Percentiles rank a stretch among this genome's conserved stretches.
Evolutionary conservation across 495 filamentous ascomycete species (phyloP).

Genomic region (Talaromyces trachyspermus): DNA sequence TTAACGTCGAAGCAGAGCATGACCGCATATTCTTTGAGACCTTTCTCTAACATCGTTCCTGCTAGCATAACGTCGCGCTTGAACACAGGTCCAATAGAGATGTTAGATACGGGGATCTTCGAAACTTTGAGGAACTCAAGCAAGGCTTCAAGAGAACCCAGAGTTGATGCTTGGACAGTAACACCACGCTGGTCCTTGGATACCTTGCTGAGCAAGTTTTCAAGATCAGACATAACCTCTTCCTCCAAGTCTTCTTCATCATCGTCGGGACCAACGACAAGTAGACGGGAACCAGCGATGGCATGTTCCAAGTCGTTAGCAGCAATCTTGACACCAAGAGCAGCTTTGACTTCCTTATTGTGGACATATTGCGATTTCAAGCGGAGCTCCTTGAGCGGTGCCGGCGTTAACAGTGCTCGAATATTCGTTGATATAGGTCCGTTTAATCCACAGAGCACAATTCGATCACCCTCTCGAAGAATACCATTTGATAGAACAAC

Average conservation of each 20-base stretch:
- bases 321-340: conserved; percentile 96
- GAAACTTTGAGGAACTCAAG: conserved; percentile 90
- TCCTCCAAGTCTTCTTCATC: conserved; percentile 95
- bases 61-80: conserved; percentile 98
- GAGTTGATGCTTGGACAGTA: conserved; percentile 92
- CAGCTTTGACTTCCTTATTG: conserved; percentile 98
- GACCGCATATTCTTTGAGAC: conserved; percentile 79
- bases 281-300: conserved; percentile 90
- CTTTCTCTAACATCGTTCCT: conserved; percentile 94
- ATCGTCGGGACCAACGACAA: conserved; percentile 90
- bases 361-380: conserved; percentile 94
- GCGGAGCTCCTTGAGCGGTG: conserved; percentile 87
- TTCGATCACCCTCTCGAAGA: conserved; percentile 85
- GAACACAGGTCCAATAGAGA: conserved; percentile 95
- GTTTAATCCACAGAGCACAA: conserved; percentile 91
- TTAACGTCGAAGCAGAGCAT: conserved; percentile 99
- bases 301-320: conserved; percentile 94
- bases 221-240: conserved; percentile 93
- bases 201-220: conserved; percentile 81
- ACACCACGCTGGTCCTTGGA: conserved; percentile 89
- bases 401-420: conserved; percentile 91
- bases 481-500: conserved; percentile 96
- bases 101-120: conserved; percentile 96
- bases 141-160: conserved; percentile 93
- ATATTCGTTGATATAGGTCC: conserved; percentile 93